A percentile compares a stretch with the other conserved stretches of the same genome.
Evolutionary conservation across 2,329 filamentous ascomycete genomes (phyloP).

Genomic region (Cladophialophora immunda): DNA sequence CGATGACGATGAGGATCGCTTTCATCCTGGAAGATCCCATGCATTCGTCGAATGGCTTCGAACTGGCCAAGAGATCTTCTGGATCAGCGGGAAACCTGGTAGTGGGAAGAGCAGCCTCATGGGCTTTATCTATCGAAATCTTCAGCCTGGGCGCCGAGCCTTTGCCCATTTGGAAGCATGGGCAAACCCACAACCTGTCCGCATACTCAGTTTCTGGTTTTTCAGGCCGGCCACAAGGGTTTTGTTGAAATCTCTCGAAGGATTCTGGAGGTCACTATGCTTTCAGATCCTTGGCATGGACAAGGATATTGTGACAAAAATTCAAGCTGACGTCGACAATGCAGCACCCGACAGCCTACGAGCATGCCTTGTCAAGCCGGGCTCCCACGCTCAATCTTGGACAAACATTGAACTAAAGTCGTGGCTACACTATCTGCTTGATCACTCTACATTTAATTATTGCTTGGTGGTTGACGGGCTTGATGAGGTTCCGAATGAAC

Average conservation of each 20-base stretch:
- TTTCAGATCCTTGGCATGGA: slow-evolving; percentile 19
- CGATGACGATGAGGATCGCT: background rate
- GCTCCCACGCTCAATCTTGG: slow-evolving; percentile 21
- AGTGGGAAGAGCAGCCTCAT: slow-evolving; percentile 40
- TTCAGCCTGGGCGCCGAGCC: background rate
- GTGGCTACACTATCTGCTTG: slow-evolving; percentile 18
- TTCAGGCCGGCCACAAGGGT: slow-evolving; percentile 26
- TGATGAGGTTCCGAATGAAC: slow-evolving; percentile 16
- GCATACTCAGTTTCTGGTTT: slow-evolving; percentile 25
- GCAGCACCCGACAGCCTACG: slow-evolving; percentile 12
- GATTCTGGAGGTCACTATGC: slow-evolving; percentile 28
- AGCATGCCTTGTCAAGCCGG: slow-evolving; percentile 13
- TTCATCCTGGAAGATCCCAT: background rate
- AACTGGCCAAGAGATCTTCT: slow-evolving; percentile 24
- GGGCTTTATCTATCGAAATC: slow-evolving; percentile 33
- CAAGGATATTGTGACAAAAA: slow-evolving; percentile 11
- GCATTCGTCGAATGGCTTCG: slow-evolving; percentile 22
- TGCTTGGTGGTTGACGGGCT: slow-evolving; percentile 25
- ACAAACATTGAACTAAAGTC: slow-evolving; percentile 19
- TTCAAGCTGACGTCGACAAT: background rate
- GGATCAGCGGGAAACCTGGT: slow-evolving; percentile 42
- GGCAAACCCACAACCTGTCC: slow-evolving; percentile 10
- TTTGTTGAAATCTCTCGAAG: slow-evolving; percentile 22
- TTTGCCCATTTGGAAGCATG: slow-evolving; percentile 18
- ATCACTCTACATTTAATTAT: slow-evolving; percentile 5